Percentiles rank a stretch among this genome's conserved stretches.
Conservation (phyloP, 2,329 filamentous ascomycete genomes). For the Fusarium caatingaense region DNA sequence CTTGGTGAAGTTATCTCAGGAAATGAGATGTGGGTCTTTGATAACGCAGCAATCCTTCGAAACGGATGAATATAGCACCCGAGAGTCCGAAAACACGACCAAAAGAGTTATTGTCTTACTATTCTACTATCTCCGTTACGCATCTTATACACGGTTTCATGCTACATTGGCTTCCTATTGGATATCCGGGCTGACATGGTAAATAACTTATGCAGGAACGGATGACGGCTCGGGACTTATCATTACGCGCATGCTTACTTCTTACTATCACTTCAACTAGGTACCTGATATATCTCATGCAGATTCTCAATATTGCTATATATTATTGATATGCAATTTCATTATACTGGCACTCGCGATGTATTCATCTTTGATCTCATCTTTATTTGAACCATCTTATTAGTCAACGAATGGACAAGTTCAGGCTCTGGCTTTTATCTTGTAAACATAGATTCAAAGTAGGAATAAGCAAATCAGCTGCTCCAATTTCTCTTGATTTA, state of each 20-base stretch:
- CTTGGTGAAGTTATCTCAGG: slow-evolving; percentile 9
- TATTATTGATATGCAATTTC: neutral
- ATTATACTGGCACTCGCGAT: neutral
- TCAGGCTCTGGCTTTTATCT: neutral
- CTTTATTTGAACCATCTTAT: neutral
- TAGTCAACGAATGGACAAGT: neutral
- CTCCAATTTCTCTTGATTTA: neutral
- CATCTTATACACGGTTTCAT: neutral
- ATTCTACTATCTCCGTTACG: neutral
- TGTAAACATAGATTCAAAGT: neutral
- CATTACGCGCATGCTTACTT: neutral
- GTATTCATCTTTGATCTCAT: neutral
- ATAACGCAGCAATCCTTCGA: slow-evolving; percentile 5
- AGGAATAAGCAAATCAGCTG: neutral
- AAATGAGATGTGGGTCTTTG: slow-evolving; percentile 6
- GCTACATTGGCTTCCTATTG: neutral
- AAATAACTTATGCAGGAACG: neutral
- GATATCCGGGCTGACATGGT: neutral
- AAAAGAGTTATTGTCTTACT: neutral
- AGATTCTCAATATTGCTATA: neutral
- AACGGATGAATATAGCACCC: neutral
- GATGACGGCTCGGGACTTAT: neutral
- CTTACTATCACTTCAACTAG: neutral
- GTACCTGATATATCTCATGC: neutral
- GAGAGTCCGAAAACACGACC: slow-evolving; percentile 2